Conservation (phyloP, 176 grass and related monocot species). For the Pontederia paniculata region DNA sequence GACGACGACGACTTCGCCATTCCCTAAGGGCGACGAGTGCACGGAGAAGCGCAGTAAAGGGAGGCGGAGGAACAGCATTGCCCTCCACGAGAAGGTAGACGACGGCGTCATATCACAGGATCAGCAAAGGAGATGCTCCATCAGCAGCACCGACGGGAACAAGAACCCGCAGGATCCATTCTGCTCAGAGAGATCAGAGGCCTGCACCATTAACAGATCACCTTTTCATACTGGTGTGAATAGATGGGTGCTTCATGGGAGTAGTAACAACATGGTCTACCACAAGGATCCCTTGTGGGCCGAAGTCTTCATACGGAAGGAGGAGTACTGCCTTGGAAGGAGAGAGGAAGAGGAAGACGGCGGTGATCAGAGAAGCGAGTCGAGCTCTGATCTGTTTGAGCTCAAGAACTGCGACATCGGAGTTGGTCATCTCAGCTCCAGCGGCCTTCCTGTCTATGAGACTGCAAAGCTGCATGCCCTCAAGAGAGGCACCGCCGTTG, state of each 20-base stretch:
- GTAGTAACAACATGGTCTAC: background rate
- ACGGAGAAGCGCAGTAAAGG: background rate
- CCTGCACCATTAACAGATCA: background rate
- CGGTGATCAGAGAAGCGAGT: background rate
- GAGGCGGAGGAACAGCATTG: background rate
- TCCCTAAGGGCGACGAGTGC: background rate
- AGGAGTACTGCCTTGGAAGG: background rate
- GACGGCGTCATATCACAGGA: background rate
- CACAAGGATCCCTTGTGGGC: background rate
- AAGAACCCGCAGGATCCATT: background rate
- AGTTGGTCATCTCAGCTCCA: background rate
- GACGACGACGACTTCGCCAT: background rate
- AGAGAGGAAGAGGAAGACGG: background rate
- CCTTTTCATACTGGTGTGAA: background rate
- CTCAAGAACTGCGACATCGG: background rate
- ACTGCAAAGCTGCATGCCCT: background rate
- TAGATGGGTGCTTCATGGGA: background rate
- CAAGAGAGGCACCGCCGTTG: background rate
- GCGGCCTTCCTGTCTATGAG: background rate
- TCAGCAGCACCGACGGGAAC: background rate
- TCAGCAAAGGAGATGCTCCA: background rate
- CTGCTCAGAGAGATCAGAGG: background rate
- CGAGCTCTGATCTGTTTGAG: conserved; percentile 15
- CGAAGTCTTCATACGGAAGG: background rate
- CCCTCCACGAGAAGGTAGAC: background rate